Evolutionary conservation across 1,284 basidiomycete genomes (phyloP), one percentile per base, ranked within the genome.

Genomic region (Phellopilus nigrolimitatus): DNA sequence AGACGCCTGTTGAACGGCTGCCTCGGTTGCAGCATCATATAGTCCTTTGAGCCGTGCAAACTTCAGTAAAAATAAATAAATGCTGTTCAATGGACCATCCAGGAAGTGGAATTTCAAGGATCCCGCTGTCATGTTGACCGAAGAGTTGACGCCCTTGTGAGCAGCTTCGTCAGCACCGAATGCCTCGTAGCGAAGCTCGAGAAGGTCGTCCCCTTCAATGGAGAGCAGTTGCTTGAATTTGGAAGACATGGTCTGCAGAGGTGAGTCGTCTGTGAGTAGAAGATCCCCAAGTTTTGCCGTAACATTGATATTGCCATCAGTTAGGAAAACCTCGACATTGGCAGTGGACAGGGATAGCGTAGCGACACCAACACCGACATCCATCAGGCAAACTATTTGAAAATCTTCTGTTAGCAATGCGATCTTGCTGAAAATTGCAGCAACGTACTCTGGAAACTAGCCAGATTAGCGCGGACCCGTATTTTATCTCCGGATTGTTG

Each of bases 191-290:
- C 80, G 82, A 71, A 99, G 94, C 66, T 97, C 91, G 21, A 94
- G 95, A 42, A 99, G 82, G 66, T 99, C 91, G 60, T 93, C 83
- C 33, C 95, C 97, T 64, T 99, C 92, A 51, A 99, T 99, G 25
- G 92, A 90, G 50, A 99, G 71, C 7, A 99, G 77, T 61, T 93
- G 82, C 62, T 91, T 90, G 73, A 95, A 97, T 50, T 84, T 79
- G 1, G 80, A 74, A 15, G 78, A 74, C 30, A 80, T 70, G 12
- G 73, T 72, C 49, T 78, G 68, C 17, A 71, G 64, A 17, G 71
- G 59, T 9, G 84, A 79, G 60, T 98, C 88, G 63, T 99, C 95
- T 56, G 77, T 81, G 43, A 99, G 70, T 1, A 88, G 82, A 28
- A 99, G 74, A 59, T 85, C 93, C 27, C 95, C 95, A 2, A 99